A percentile compares a stretch with the other conserved stretches of the same genome.
phyloP scores from a whole-genome alignment of 306 rosid genomes.

The Cicer yamashitae region DNA sequence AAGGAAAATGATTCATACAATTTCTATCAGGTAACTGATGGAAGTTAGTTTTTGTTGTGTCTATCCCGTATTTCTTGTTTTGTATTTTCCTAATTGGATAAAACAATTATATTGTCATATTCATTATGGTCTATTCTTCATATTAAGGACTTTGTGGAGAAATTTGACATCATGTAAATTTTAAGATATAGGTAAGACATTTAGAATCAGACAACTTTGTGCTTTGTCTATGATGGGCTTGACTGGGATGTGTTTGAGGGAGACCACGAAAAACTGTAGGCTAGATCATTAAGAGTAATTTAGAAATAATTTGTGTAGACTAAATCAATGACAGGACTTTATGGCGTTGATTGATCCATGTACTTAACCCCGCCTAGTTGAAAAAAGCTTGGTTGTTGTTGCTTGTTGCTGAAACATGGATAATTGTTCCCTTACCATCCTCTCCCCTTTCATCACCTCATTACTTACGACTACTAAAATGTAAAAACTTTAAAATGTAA shows the following conservation, averaged over 20 bases:
- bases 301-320: neutral
- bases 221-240: slow-evolving; percentile 18
- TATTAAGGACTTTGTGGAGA: slow-evolving; percentile 5
- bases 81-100: slow-evolving; percentile 14
- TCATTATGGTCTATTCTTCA: slow-evolving; percentile 6
- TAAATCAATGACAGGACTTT: neutral
- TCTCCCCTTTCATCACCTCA: neutral
- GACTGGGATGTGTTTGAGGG: neutral
- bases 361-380: neutral
- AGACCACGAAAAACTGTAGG: slow-evolving; percentile 17
- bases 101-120: neutral
- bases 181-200: slow-evolving; percentile 1
- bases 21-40: slow-evolving; percentile 78
- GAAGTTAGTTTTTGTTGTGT: slow-evolving; percentile 25
- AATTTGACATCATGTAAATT: slow-evolving; percentile 17
- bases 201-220: neutral
- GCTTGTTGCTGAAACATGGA: neutral
- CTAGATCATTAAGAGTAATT: slow-evolving; percentile 3
- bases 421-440: neutral
- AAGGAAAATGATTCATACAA: slow-evolving; percentile 73
- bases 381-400: neutral
- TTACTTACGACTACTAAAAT: neutral
- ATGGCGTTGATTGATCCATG: slow-evolving; percentile 10
- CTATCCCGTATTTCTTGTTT: slow-evolving; percentile 23
- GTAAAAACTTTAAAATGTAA: neutral